Evolutionary conservation across 2,329 filamentous ascomycete species (phyloP), one percentile per base, ranked within the genome.

Genomic region (Sclerotinia glacialis): DNA sequence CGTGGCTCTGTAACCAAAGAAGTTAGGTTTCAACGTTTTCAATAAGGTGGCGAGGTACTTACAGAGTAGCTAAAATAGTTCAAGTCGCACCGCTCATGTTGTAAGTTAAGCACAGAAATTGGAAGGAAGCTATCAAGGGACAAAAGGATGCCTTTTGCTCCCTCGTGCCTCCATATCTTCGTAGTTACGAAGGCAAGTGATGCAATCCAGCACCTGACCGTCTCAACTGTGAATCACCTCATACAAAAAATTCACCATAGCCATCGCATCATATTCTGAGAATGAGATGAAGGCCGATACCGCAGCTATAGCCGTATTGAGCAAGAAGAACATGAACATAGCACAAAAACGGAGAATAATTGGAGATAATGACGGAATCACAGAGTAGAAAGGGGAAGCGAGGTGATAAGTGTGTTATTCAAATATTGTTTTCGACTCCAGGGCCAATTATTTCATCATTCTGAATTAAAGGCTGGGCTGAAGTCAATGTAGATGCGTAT

Each of bases 221-320:
- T 50, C 28, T 40, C 5, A 18, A 37, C 14, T n/a, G 46, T 61
- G 58, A 61, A 61, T 61, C 58, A 61, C 44, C 34, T 61, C 58
- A 61, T 26, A 26, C 28, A 49, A 49, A 8, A 11, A 37, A 61
- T 61, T 61, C 58, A 61, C 58, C 46, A 26, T 40, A 26, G 26
- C n/a, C 6, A 50, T 11, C 11, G n/a, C n/a, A n/a, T 46, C 44
- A 31, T 37, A 28, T 61, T 37, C 16, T 37, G 14, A 49, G 1
- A 8, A 40, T 28, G 6, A 26, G 44, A 61, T 21, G 44, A 61
- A 49, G 44, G 5, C 28, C 28, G n/a, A 40, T 34, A 26, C 28
- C 28, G 14, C 28, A 23, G 28, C 58, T 34, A 16, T n/a, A 47
- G 12, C 11, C 47, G 12, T 31, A 42, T 21, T 2, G 18, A 34